These are phyloP conservation scores for Dioszegia aurantiaca DNA, from an alignment of 768 basidiomycete species.

Conservation along the genomic window DNA sequence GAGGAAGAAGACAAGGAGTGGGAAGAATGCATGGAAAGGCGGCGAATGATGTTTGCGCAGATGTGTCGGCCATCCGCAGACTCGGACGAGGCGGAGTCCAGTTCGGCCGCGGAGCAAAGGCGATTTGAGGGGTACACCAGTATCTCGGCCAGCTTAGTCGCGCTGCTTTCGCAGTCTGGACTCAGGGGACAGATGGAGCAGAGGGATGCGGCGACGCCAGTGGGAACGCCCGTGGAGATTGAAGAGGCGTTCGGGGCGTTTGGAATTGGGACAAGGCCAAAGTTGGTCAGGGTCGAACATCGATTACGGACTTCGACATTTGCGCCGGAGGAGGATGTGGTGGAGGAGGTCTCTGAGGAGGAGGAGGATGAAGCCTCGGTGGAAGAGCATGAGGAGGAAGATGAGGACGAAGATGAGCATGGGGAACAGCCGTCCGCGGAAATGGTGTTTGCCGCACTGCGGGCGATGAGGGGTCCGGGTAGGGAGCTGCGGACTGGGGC, in stretches of 20 bases:
- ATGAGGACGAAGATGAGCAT: not conserved
- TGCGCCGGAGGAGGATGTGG: not conserved
- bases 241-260: not conserved
- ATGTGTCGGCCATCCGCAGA: constrained; percentile 21
- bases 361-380: constrained; percentile 8
- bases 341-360: not conserved
- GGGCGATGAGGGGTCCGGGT: constrained; percentile 10
- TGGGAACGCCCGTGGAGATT: constrained; percentile 12
- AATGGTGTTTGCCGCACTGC: constrained; percentile 7
- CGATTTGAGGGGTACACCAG: constrained; percentile 44
- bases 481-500: constrained; percentile 11
- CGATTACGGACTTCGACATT: not conserved
- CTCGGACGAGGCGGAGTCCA: constrained; percentile 5
- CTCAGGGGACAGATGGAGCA: not conserved
- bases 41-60: constrained; percentile 47
- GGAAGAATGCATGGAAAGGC: constrained; percentile 47
- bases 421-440: constrained; percentile 9
- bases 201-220: constrained; percentile 6
- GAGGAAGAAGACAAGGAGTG: constrained; percentile 34
- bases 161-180: constrained; percentile 16
- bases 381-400: not conserved
- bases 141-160: constrained; percentile 37
- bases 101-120: constrained; percentile 12
- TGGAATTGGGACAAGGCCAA: constrained; percentile 7
- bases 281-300: constrained; percentile 14